Percentiles rank a stretch among this genome's conserved stretches.
These are phyloP conservation scores for Solanum bulbocastanum DNA, from an alignment of 257 asterid species.

Conservation along the genomic window DNA sequence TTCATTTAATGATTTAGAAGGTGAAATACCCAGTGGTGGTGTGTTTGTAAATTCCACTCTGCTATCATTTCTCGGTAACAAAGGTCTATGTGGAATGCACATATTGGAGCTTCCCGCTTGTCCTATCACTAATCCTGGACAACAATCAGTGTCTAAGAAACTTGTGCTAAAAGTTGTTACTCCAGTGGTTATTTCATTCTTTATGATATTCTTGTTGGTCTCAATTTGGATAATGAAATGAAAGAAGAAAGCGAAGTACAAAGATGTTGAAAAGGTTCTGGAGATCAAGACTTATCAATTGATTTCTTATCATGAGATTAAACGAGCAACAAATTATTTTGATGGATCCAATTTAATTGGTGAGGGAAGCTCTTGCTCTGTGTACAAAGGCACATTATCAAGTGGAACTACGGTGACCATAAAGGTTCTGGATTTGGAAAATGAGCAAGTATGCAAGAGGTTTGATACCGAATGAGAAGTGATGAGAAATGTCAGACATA, in stretches of 20 bases:
- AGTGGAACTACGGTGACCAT: slow-evolving; percentile 13
- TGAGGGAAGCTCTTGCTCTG: slow-evolving; percentile 21
- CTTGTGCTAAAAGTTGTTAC: not conserved
- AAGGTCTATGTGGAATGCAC: not conserved
- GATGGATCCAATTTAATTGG: slow-evolving; percentile 19
- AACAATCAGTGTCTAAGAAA: not conserved
- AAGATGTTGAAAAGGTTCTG: not conserved
- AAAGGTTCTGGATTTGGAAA: slow-evolving; percentile 13
- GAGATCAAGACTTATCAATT: not conserved
- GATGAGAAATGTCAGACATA: slow-evolving; percentile 16
- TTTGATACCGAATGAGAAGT: slow-evolving; percentile 24
- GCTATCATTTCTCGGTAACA: not conserved
- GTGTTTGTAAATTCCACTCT: not conserved
- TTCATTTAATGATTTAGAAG: not conserved
- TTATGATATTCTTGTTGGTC: not conserved
- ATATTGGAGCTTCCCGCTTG: not conserved
- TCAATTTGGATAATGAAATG: not conserved
- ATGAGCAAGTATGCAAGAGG: slow-evolving; percentile 10
- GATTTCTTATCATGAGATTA: slow-evolving; percentile 12
- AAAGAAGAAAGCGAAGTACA: not conserved
- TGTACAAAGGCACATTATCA: slow-evolving; percentile 11
- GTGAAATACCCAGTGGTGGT: not conserved
- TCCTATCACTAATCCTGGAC: not conserved
- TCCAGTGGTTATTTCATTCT: not conserved
- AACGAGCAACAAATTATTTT: slow-evolving; percentile 13